Evolutionary conservation across 805 yeast genomes (phyloP), one percentile per base, ranked within the genome.

Genomic region (Ogataea haglerorum): DNA sequence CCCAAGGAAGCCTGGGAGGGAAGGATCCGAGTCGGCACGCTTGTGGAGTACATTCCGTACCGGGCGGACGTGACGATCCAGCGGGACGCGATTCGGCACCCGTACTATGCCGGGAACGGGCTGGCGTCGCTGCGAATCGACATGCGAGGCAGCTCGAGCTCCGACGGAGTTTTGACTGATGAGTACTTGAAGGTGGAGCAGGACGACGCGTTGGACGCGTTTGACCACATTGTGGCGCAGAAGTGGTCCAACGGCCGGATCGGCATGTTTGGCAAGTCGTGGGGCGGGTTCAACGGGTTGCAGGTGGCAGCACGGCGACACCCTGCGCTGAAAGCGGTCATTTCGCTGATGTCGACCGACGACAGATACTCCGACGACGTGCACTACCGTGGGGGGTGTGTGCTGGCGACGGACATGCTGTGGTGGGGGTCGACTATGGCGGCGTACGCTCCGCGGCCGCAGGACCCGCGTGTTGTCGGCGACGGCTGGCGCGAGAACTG

Each of bases 371-470:
- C 72, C 3, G 75, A 70, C 51, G 75, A 70, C 49, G 75, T 70
- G n/a, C 75, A 70, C 46, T 70, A 70, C 42, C 59, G 74, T 36
- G 75, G 75, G 34, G 75, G 75, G 10, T 65, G 71, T 55, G 31
- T 69, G 10, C 42, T 70, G 31, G 74, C 72, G 1, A 58, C 67
- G 4, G 74, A 70, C 51, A 70, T 70, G 75, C 50, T 70, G 12
- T 70, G 75, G 74, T 70, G 75, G 75, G 75, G 72, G 1, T 67
- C 73, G 5, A 70, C 74, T 0, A 70, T 70, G 75, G 53, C 62
- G 21, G 63, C 61, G 4, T 70, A 69, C 41, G 65, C 64, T 21
- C 71, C 73, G 32, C 62, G 74, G 48, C 75, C 74, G 5, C 74
- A 68, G 39, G 75, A 70, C 52, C 73, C 73, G 3, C 46, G 52